phyloP scores from a whole-genome alignment of 371 early-diverging fungal genomes.

The Basidiobolus heterosporus region DNA sequence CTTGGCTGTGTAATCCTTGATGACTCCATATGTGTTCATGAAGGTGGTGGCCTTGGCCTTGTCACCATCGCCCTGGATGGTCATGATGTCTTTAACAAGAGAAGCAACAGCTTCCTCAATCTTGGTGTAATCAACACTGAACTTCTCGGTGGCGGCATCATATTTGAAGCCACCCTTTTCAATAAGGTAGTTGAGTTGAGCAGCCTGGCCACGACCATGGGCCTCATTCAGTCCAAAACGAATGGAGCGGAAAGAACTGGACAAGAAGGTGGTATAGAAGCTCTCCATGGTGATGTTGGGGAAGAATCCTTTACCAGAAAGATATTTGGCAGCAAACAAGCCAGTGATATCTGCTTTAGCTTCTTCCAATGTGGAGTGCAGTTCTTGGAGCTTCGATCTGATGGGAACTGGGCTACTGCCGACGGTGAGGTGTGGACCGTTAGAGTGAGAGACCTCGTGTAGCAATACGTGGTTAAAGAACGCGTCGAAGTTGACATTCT shows the following conservation, averaged over 20 bases:
- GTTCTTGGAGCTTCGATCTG: slow-evolving; percentile 48
- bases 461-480: slow-evolving; percentile 63
- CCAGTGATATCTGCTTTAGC: slow-evolving; percentile 73
- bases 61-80: slow-evolving; percentile 65
- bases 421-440: slow-evolving; percentile 53
- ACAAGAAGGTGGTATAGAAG: slow-evolving; percentile 64
- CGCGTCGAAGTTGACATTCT: slow-evolving; percentile 43
- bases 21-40: slow-evolving; percentile 34
- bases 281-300: slow-evolving; percentile 34
- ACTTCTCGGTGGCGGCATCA: slow-evolving; percentile 21
- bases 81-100: slow-evolving; percentile 46
- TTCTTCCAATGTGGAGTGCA: slow-evolving; percentile 62
- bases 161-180: slow-evolving; percentile 48
- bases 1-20: slow-evolving; percentile 23
- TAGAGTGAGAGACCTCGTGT: slow-evolving; percentile 65
- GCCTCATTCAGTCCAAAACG: slow-evolving; percentile 67
- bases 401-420: slow-evolving; percentile 32
- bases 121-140: slow-evolving; percentile 44
- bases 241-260: slow-evolving; percentile 62
- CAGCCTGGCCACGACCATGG: slow-evolving; percentile 59
- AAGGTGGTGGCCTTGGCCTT: slow-evolving; percentile 44
- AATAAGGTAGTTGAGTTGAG: slow-evolving; percentile 51
- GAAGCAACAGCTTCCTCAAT: slow-evolving; percentile 44
- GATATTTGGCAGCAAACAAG: slow-evolving; percentile 48
- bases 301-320: slow-evolving; percentile 42